Conservation (phyloP, 345 rosid genomes). For the Aurinia saxatilis region DNA sequence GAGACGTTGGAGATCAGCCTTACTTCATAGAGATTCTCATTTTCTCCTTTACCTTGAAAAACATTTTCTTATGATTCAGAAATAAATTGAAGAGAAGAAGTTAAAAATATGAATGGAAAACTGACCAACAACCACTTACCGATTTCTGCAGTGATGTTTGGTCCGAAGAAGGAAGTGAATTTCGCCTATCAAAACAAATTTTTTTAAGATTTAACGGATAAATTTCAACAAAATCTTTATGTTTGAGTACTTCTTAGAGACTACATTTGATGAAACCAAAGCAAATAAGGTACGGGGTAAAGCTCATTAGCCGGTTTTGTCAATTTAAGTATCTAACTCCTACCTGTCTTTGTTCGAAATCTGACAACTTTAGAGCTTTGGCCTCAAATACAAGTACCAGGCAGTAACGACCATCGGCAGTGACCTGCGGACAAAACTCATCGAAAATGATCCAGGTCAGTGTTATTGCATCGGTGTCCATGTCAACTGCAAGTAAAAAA, state of each 20-base stretch:
- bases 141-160: conserved; percentile 72
- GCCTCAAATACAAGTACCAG: conserved; percentile 75
- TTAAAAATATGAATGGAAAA: not conserved
- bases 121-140: conserved; percentile 38
- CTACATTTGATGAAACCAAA: not conserved
- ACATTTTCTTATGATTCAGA: not conserved
- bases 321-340: not conserved
- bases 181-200: conserved; percentile 48
- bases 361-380: conserved; percentile 63
- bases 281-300: not conserved
- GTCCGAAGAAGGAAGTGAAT: conserved; percentile 91
- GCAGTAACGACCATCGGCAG: conserved; percentile 72
- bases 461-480: not conserved
- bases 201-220: not conserved
- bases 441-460: not conserved
- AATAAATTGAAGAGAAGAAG: not conserved
- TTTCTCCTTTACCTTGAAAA: conserved; percentile 61
- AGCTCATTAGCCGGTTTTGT: not conserved
- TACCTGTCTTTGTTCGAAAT: conserved; percentile 86
- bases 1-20: conserved; percentile 54
- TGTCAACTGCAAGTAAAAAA: not conserved
- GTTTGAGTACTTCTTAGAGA: not conserved
- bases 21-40: conserved; percentile 60
- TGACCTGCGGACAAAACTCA: conserved; percentile 39
- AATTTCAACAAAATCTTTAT: conserved; percentile 7